These are phyloP conservation scores for Pseudogymnoascus sp. DNA, from an alignment of 2,329 filamentous ascomycete species.

Conservation along the genomic window DNA sequence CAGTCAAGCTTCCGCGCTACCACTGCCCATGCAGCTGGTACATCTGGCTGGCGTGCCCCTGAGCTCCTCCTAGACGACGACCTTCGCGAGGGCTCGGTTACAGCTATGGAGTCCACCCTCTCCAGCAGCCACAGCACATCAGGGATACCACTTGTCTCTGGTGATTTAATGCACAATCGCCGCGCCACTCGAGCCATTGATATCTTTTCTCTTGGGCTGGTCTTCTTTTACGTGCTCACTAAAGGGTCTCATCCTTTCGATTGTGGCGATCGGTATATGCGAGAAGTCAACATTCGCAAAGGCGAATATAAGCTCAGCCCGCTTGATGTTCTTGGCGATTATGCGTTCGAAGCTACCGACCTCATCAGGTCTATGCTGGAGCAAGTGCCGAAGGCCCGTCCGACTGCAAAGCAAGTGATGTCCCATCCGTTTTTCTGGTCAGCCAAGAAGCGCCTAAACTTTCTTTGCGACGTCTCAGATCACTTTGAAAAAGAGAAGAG, in stretches of 20 bases:
- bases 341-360: constrained; percentile 78
- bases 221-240: constrained; percentile 99
- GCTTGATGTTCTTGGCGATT: constrained; percentile 70
- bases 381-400: constrained; percentile 47
- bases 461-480: constrained; percentile 94
- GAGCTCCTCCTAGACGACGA: constrained; percentile 82
- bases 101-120: constrained; percentile 36
- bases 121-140: constrained; percentile 51
- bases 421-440: constrained; percentile 97
- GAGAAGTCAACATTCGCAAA: constrained; percentile 95
- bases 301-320: constrained; percentile 65
- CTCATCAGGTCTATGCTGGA: constrained; percentile 73
- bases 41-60: constrained; percentile 91
- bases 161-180: constrained; percentile 53
- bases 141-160: constrained; percentile 46
- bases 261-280: constrained; percentile 87
- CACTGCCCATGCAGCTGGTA: constrained; percentile 86
- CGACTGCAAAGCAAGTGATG: constrained; percentile 70
- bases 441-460: constrained; percentile 76
- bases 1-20: constrained; percentile 93
- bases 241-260: constrained; percentile 89
- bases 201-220: constrained; percentile 91
- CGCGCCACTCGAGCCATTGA: constrained; percentile 93
- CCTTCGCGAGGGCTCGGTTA: constrained; percentile 39
- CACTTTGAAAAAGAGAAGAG: constrained; percentile 89